Conservation (phyloP, 805 yeast species). For the Cyberlindnera amylophila region DNA sequence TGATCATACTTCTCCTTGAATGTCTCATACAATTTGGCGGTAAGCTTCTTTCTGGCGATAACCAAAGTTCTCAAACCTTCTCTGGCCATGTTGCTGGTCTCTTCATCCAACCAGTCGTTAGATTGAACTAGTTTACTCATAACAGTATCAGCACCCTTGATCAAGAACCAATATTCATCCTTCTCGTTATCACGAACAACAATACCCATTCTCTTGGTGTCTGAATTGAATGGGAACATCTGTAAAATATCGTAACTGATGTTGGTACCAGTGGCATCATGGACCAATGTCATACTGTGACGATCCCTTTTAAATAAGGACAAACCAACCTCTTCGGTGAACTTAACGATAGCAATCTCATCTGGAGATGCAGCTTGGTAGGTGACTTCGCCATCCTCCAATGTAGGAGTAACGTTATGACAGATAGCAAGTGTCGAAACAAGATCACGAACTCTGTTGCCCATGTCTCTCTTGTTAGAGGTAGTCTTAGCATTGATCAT, state of each 20-base stretch:
- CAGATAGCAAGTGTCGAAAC: slow-evolving; percentile 85
- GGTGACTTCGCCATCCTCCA: slow-evolving; percentile 67
- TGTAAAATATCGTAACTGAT: slow-evolving; percentile 67
- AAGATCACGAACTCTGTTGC: slow-evolving; percentile 73
- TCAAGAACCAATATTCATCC: slow-evolving; percentile 77
- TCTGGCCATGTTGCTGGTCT: slow-evolving; percentile 95
- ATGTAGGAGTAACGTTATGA: slow-evolving; percentile 94
- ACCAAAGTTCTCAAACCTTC: slow-evolving; percentile 96
- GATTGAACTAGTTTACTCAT: slow-evolving; percentile 79
- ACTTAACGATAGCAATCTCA: slow-evolving; percentile 93
- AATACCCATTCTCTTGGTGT: slow-evolving; percentile 94
- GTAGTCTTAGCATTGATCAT: slow-evolving; percentile 24
- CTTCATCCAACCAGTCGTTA: slow-evolving; percentile 97
- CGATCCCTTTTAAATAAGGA: slow-evolving; percentile 81
- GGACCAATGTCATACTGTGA: slow-evolving; percentile 62
- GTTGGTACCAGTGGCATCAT: slow-evolving; percentile 49
- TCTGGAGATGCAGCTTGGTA: slow-evolving; percentile 99
- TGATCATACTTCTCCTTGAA: slow-evolving; percentile 62
- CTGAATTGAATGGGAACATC: slow-evolving; percentile 92
- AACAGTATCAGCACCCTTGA: slow-evolving; percentile 96
- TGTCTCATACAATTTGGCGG: slow-evolving; percentile 48
- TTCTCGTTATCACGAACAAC: slow-evolving; percentile 59
- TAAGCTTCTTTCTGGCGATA: slow-evolving; percentile 77
- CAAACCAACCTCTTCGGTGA: slow-evolving; percentile 83
- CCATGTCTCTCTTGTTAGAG: slow-evolving; percentile 60